phyloP scores from a whole-genome alignment of 176 grass and related monocot species.

The Zea luxurians region DNA sequence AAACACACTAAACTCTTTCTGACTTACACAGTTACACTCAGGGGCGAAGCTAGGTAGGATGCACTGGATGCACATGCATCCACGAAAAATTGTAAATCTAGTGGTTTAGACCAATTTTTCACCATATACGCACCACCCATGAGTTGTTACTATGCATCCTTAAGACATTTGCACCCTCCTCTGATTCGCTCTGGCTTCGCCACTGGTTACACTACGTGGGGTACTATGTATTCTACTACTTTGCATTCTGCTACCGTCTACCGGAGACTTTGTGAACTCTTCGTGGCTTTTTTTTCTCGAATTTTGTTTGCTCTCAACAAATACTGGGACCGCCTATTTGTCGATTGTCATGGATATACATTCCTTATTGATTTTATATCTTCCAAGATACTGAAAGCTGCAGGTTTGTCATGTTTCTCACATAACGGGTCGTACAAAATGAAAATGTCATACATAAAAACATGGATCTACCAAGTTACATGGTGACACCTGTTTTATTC shows the following conservation, averaged over 20 bases:
- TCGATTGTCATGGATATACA: not conserved
- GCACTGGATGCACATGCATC: too few relatives aligned
- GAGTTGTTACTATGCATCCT: too few relatives aligned
- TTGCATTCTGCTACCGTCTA: not conserved
- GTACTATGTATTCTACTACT: not conserved
- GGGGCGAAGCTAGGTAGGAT: too few relatives aligned
- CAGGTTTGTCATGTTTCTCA: slow-evolving; percentile 1
- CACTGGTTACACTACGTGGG: too few relatives aligned
- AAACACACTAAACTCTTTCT: not conserved
- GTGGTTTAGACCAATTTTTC: too few relatives aligned
- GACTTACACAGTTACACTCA: too few relatives aligned
- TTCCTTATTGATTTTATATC: not conserved
- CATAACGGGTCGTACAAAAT: not conserved
- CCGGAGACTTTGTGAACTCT: slow-evolving; percentile 13
- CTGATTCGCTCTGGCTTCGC: too few relatives aligned
- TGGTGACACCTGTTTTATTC: not conserved
- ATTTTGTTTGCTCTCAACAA: slow-evolving; percentile 15
- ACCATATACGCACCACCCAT: too few relatives aligned
- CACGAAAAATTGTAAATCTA: too few relatives aligned
- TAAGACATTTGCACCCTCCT: too few relatives aligned
- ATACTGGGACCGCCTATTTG: slow-evolving; percentile 32
- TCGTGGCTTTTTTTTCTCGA: not conserved
- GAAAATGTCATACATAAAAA: not conserved
- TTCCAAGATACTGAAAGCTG: not conserved
- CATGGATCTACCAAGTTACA: not conserved